Evolutionary conservation across 129 eudicot species (phyloP).

Genomic region (Gnaphalium uliginosum): DNA sequence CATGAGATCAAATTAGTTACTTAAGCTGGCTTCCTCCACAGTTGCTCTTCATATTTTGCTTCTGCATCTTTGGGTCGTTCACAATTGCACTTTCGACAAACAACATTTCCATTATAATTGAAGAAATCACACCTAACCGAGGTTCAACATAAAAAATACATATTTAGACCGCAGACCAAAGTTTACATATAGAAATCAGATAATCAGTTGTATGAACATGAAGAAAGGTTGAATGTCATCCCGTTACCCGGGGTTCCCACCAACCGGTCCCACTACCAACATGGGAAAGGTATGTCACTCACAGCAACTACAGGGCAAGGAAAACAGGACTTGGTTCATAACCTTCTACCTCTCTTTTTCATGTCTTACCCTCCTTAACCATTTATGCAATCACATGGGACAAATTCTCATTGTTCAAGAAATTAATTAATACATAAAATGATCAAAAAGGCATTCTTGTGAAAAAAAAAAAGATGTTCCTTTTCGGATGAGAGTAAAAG

Average conservation of each 20-base stretch:
- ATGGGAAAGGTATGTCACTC: neutral
- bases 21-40: constrained; percentile 53
- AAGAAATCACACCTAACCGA: constrained; percentile 59
- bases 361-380: neutral
- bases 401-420: neutral
- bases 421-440: neutral
- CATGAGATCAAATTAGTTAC: neutral
- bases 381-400: neutral
- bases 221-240: no score
- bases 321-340: neutral
- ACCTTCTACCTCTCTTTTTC: neutral
- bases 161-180: neutral
- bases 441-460: neutral
- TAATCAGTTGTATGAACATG: neutral
- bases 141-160: constrained; percentile 12
- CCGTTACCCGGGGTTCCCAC: neutral
- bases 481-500: neutral
- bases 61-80: constrained; percentile 40
- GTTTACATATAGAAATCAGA: neutral
- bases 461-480: neutral
- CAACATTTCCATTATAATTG: constrained; percentile 54
- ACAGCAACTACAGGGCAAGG: neutral
- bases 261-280: neutral
- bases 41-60: constrained; percentile 41
- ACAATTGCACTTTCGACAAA: constrained; percentile 57